These are phyloP conservation scores for Didymosphaeria variabile DNA, from an alignment of 2,329 filamentous ascomycete genomes.

Conservation along the genomic window DNA sequence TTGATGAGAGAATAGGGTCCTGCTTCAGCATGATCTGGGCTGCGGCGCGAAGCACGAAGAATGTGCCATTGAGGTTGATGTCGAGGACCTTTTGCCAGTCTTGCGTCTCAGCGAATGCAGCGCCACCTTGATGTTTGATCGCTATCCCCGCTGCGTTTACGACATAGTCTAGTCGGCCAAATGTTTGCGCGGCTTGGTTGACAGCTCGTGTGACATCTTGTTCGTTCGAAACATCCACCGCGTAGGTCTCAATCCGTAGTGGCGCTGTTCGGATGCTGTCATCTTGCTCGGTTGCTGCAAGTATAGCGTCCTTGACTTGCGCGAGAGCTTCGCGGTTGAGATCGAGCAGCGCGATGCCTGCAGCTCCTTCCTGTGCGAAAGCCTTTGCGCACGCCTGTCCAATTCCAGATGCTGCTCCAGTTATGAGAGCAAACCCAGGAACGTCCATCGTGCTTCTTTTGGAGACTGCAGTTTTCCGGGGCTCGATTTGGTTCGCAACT, in stretches of 20 bases:
- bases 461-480: background rate
- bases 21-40: constrained; percentile 57
- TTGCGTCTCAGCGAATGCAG: constrained; percentile 45
- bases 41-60: constrained; percentile 53
- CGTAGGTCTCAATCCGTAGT: constrained; percentile 12
- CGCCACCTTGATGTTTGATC: constrained; percentile 50
- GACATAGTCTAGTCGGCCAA: constrained; percentile 54
- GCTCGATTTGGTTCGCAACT: background rate
- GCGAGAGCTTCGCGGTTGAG: constrained; percentile 21
- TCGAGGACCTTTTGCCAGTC: constrained; percentile 55
- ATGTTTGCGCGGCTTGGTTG: constrained; percentile 33
- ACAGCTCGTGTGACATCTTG: constrained; percentile 38
- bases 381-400: constrained; percentile 28
- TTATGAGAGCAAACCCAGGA: constrained; percentile 32
- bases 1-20: constrained; percentile 49
- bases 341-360: constrained; percentile 31
- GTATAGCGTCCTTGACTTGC: background rate
- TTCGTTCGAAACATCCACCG: constrained; percentile 46
- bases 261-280: background rate
- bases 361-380: constrained; percentile 31
- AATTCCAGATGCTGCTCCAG: constrained; percentile 32
- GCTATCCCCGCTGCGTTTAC: constrained; percentile 55
- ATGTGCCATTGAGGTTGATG: constrained; percentile 56
- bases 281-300: background rate
- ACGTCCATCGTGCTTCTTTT: constrained; percentile 28